Conservation (phyloP, 2,329 filamentous ascomycete genomes). For the Fusarium albidum region DNA sequence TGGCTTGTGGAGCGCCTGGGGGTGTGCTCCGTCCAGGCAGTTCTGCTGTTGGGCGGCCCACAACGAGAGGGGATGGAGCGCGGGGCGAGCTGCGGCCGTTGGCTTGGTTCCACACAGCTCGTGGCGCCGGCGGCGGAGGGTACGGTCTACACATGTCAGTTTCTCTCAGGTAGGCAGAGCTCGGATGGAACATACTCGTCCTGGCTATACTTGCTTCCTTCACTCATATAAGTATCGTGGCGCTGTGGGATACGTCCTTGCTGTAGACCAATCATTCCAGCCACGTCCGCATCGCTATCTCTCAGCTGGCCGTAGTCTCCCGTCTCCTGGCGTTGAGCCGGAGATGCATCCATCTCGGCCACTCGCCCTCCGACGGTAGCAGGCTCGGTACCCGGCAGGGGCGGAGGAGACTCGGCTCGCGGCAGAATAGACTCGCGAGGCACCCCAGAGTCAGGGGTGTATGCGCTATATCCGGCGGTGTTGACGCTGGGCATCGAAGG, state of each 20-base stretch:
- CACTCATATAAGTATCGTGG: constrained; percentile 65
- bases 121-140: constrained; percentile 62
- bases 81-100: constrained; percentile 54
- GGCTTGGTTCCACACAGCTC: constrained; percentile 63
- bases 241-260: constrained; percentile 56
- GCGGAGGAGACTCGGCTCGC: constrained; percentile 71
- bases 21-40: constrained; percentile 47
- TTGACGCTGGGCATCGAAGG: constrained; percentile 44
- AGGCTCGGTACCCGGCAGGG: constrained; percentile 58
- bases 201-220: constrained; percentile 75
- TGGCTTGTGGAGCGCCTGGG: constrained; percentile 40
- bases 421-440: constrained; percentile 54
- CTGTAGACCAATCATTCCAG: constrained; percentile 77
- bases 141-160: constrained; percentile 52
- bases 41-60: constrained; percentile 47
- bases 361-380: constrained; percentile 65
- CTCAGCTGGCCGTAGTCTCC: constrained; percentile 58
- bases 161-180: not conserved
- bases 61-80: constrained; percentile 55
- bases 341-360: constrained; percentile 80
- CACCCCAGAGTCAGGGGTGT: constrained; percentile 43
- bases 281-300: constrained; percentile 76
- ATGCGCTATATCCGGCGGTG: constrained; percentile 52
- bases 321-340: constrained; percentile 50
- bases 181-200: constrained; percentile 65